Conservation (phyloP, 495 filamentous ascomycete genomes). For the Penicillium canariense region DNA sequence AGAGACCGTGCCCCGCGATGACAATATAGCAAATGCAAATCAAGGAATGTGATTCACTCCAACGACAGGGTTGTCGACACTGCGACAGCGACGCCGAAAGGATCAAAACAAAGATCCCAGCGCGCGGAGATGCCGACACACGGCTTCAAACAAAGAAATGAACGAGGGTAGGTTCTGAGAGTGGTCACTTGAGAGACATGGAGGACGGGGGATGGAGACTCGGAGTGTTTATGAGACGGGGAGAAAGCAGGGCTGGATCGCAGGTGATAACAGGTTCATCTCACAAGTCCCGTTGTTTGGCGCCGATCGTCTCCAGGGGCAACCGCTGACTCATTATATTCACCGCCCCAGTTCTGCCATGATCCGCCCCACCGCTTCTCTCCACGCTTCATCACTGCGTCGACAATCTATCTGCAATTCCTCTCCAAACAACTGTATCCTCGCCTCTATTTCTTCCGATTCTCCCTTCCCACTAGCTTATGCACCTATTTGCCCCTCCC, state of each 20-base stretch:
- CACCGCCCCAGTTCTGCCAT: constrained; percentile 31
- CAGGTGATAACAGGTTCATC: constrained; percentile 29
- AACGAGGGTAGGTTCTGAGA: constrained; percentile 24
- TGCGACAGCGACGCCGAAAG: constrained; percentile 21
- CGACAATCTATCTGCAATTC: constrained; percentile 10
- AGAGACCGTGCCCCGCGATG: constrained; percentile 5
- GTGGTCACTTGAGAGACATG: constrained; percentile 26
- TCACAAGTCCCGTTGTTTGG: constrained; percentile 24
- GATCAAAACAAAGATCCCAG: constrained; percentile 23
- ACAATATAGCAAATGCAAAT: constrained; percentile 4
- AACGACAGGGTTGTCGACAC: constrained; percentile 17
- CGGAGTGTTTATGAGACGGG: constrained; percentile 28
- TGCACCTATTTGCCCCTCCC: background rate
- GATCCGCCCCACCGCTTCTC: constrained; percentile 19
- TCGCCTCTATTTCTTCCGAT: background rate
- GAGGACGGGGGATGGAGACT: constrained; percentile 8
- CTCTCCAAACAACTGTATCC: constrained; percentile 17
- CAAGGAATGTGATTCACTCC: constrained; percentile 19
- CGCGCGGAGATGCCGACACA: constrained; percentile 21
- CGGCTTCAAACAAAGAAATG: constrained; percentile 17
- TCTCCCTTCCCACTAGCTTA: background rate
- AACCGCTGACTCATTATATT: constrained; percentile 36
- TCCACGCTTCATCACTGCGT: constrained; percentile 15
- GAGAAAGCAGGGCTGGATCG: constrained; percentile 21
- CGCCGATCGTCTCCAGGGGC: constrained; percentile 34